phyloP scores from a whole-genome alignment of 495 filamentous ascomycete species.

The Aspergillus indologenus region DNA sequence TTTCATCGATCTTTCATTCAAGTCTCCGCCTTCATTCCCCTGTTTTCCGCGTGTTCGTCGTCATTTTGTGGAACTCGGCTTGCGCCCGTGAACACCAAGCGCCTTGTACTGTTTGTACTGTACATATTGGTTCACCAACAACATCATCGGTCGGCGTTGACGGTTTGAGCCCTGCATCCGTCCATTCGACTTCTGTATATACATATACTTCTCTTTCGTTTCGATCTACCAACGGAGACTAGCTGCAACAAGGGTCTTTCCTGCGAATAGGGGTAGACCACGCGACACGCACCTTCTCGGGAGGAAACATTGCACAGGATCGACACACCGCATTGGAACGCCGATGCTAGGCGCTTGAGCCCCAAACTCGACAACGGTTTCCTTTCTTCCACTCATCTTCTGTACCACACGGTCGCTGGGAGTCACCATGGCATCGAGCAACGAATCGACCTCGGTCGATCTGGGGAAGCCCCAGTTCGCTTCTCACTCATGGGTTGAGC shows the following conservation, averaged over 20 bases:
- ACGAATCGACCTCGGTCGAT: conserved; percentile 12
- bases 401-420: background rate
- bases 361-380: background rate
- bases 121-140: background rate
- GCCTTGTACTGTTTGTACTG: too few species aligned
- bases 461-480: conserved; percentile 33
- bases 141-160: background rate
- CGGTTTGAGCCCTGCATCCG: background rate
- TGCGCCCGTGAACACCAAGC: background rate
- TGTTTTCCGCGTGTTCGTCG: background rate
- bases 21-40: background rate
- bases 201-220: background rate
- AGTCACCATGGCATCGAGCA: conserved; percentile 6
- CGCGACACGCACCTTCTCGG: conserved; percentile 4
- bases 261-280: conserved; percentile 1
- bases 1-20: background rate
- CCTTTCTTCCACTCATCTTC: background rate
- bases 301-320: background rate
- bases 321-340: background rate
- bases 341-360: background rate
- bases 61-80: background rate
- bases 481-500: conserved; percentile 53
- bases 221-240: background rate
- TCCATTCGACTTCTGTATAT: background rate
- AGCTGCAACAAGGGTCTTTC: background rate